Conservation (phyloP, 805 yeast genomes). For the Clavispora santaluciae region DNA sequence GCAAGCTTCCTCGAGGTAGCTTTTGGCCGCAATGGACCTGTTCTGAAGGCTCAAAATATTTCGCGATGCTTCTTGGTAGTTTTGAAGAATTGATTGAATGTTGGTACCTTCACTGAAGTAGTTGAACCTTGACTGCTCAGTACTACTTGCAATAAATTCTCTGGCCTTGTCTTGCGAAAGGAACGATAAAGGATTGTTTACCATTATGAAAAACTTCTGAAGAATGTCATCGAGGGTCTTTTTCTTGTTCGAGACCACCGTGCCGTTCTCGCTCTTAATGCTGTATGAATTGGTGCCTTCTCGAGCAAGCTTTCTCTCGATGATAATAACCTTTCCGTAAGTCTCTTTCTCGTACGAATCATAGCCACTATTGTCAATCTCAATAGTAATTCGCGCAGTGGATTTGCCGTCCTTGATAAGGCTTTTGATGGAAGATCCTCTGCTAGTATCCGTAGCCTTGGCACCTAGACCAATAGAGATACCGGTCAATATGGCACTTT, state of each 20-base stretch:
- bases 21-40: constrained; percentile 23
- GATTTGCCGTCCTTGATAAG: constrained; percentile 73
- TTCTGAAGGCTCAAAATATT: constrained; percentile 27
- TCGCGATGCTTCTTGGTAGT: constrained; percentile 34
- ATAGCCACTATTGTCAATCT: constrained; percentile 58
- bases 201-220: constrained; percentile 66
- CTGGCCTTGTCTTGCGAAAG: constrained; percentile 93
- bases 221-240: constrained; percentile 64
- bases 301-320: constrained; percentile 61
- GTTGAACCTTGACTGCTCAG: constrained; percentile 65
- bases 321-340: constrained; percentile 64
- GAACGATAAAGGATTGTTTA: constrained; percentile 88
- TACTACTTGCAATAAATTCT: constrained; percentile 74
- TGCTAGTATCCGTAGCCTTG: constrained; percentile 77
- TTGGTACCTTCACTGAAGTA: constrained; percentile 79
- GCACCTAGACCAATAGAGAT: constrained; percentile 86
- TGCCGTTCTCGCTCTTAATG: constrained; percentile 49
- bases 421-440: constrained; percentile 69
- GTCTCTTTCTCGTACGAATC: constrained; percentile 59
- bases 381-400: constrained; percentile 63
- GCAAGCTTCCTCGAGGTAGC: constrained; percentile 21
- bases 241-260: constrained; percentile 54
- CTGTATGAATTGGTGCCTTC: constrained; percentile 51
- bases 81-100: constrained; percentile 58
- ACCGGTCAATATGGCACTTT: constrained; percentile 83